Percentiles rank a stretch among this genome's conserved stretches.
Evolutionary conservation across 2,329 filamentous ascomycete genomes (phyloP).

Genomic region (Apiospora pterosperma): DNA sequence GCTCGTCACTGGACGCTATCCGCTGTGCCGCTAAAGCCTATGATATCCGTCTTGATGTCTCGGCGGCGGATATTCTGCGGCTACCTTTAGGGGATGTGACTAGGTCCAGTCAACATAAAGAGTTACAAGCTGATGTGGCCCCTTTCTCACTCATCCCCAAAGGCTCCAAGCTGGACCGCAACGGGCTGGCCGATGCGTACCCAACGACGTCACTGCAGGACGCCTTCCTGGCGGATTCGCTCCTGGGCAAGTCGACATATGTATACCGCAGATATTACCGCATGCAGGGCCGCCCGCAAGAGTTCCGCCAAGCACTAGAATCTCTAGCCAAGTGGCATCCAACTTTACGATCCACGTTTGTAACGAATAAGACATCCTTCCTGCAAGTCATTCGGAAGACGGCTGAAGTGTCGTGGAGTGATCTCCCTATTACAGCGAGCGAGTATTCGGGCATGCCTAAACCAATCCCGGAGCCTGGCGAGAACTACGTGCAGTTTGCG

Average conservation of each 20-base stretch:
- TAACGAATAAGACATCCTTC: slow-evolving; percentile 8
- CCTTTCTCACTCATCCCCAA: slow-evolving; percentile 10
- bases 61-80: slow-evolving; percentile 6
- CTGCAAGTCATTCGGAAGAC: slow-evolving; percentile 7
- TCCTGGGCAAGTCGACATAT: slow-evolving; percentile 2
- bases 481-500: slow-evolving; percentile 11
- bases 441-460: slow-evolving; percentile 9
- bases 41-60: slow-evolving; percentile 4
- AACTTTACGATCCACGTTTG: slow-evolving; percentile 6
- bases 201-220: slow-evolving; percentile 22
- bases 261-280: slow-evolving; percentile 4
- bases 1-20: slow-evolving; percentile 17
- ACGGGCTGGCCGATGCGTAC: slow-evolving; percentile 15
- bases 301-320: slow-evolving; percentile 3
- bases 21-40: background rate
- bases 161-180: background rate
- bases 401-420: slow-evolving; percentile 6
- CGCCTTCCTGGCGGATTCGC: slow-evolving; percentile 11
- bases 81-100: background rate
- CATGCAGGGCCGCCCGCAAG: background rate
- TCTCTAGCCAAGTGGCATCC: slow-evolving; percentile 3
- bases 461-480: slow-evolving; percentile 9
- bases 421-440: slow-evolving; percentile 8
- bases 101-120: background rate
- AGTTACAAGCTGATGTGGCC: background rate